A percentile compares a stretch with the other conserved stretches of the same genome.
Evolutionary conservation across 805 yeast species (phyloP).

Genomic region (Spencermartinsiella europaea): DNA sequence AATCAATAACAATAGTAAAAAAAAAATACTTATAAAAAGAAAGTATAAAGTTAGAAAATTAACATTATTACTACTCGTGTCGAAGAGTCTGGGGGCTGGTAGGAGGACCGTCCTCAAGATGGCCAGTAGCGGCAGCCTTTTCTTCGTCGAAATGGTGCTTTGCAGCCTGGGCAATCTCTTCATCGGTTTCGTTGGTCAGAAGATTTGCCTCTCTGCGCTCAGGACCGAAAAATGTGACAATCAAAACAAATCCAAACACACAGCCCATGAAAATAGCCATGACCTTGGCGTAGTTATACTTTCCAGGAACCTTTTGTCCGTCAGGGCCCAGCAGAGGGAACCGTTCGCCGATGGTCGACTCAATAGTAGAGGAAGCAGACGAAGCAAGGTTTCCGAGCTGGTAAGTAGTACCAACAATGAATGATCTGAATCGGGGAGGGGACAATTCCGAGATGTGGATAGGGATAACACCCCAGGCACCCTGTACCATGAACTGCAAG

Average conservation of each 20-base stretch:
- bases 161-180: slow-evolving; percentile 12
- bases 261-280: slow-evolving; percentile 68
- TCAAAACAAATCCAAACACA: slow-evolving; percentile 49
- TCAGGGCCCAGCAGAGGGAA: slow-evolving; percentile 46
- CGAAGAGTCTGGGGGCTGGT: too few relatives aligned
- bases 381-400: slow-evolving; percentile 72
- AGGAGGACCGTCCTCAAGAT: too few relatives aligned
- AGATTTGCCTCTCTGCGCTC: slow-evolving; percentile 35
- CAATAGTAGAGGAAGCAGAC: slow-evolving; percentile 67
- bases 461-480: slow-evolving; percentile 71
- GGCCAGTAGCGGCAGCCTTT: slow-evolving; percentile 6
- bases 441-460: slow-evolving; percentile 61
- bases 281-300: slow-evolving; percentile 60
- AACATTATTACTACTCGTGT: background rate
- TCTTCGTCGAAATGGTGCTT: slow-evolving; percentile 9
- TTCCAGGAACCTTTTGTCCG: slow-evolving; percentile 30
- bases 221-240: slow-evolving; percentile 52
- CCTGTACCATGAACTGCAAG: slow-evolving; percentile 62
- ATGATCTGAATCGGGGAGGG: slow-evolving; percentile 57
- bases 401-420: slow-evolving; percentile 57
- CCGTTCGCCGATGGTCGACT: slow-evolving; percentile 52
- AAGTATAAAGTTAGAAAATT: background rate
- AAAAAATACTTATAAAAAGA: background rate
- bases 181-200: slow-evolving; percentile 17
- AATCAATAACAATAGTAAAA: background rate